Evolutionary conservation across 108 stramenopile genomes (phyloP).

Genomic region (Nitzschia sp.): DNA sequence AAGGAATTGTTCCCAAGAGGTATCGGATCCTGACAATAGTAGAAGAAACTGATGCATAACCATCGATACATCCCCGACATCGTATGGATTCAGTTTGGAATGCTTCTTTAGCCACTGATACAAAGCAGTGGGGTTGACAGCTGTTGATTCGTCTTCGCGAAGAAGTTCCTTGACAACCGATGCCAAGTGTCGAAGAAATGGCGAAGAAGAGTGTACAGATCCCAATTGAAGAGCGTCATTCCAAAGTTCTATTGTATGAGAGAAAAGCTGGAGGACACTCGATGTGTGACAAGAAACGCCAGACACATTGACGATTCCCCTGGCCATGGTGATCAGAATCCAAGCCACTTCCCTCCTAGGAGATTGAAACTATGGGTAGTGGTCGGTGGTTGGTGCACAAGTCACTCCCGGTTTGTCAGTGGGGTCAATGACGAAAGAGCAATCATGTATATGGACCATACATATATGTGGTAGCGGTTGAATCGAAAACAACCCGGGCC

Average conservation of each 20-base stretch:
- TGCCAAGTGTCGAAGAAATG: too few relatives aligned
- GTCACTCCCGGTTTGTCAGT: too few relatives aligned
- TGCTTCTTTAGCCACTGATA: background rate
- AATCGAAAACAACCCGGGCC: background rate
- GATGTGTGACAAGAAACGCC: slow-evolving; percentile 45
- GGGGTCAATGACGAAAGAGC: too few relatives aligned
- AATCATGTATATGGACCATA: too few relatives aligned
- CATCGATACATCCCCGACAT: slow-evolving; percentile 46
- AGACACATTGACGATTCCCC: slow-evolving; percentile 46
- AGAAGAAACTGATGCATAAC: slow-evolving; percentile 25
- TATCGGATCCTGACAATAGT: slow-evolving; percentile 1
- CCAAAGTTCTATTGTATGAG: slow-evolving; percentile 9
- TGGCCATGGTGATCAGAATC: background rate
- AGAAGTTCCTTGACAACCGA: too few relatives aligned
- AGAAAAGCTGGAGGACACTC: slow-evolving; percentile 37
- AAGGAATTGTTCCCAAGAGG: slow-evolving; percentile 7
- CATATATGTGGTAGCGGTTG: too few relatives aligned
- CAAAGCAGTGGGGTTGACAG: background rate
- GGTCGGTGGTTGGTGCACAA: too few relatives aligned
- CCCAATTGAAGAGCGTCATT: too few relatives aligned
- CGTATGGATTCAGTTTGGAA: slow-evolving; percentile 15
- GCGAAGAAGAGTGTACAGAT: too few relatives aligned
- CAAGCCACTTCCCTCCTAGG: too few relatives aligned
- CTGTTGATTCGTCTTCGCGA: too few relatives aligned
- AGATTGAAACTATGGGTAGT: too few relatives aligned